phyloP scores from a whole-genome alignment of 805 yeast genomes.

The Kodamaea neixiangensis region DNA sequence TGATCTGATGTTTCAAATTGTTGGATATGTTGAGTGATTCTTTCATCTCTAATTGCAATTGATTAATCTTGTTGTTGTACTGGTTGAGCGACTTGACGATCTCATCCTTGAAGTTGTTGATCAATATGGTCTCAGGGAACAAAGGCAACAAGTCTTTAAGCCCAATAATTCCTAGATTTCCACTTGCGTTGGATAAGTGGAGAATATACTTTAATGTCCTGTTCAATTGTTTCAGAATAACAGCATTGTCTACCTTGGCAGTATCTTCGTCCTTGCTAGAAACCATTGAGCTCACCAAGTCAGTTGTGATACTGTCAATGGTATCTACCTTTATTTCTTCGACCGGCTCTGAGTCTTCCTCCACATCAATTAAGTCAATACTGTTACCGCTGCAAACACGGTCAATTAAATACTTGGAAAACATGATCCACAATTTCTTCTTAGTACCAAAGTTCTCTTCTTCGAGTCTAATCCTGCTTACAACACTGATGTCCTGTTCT shows the following conservation, averaged over 20 bases:
- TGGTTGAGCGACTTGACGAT: slow-evolving; percentile 76
- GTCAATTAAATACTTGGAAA: slow-evolving; percentile 53
- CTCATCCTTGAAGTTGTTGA: slow-evolving; percentile 82
- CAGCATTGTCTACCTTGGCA: slow-evolving; percentile 22
- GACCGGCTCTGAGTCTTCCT: not conserved
- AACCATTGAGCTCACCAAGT: slow-evolving; percentile 11
- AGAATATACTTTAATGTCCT: slow-evolving; percentile 33
- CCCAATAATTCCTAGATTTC: slow-evolving; percentile 42
- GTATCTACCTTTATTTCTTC: slow-evolving; percentile 5
- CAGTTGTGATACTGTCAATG: slow-evolving; percentile 16
- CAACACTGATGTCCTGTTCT: slow-evolving; percentile 40
- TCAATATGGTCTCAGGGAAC: slow-evolving; percentile 79
- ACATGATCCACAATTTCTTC: slow-evolving; percentile 72
- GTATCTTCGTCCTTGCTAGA: slow-evolving; percentile 4
- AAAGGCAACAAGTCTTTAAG: slow-evolving; percentile 83
- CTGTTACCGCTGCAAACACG: slow-evolving; percentile 22
- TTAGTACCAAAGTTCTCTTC: slow-evolving; percentile 45
- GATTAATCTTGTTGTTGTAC: slow-evolving; percentile 65
- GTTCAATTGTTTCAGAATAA: slow-evolving; percentile 21
- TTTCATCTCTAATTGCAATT: slow-evolving; percentile 72
- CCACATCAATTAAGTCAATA: slow-evolving; percentile 8
- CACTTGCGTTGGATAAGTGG: slow-evolving; percentile 27
- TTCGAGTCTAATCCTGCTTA: slow-evolving; percentile 34
- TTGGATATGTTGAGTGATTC: slow-evolving; percentile 63
- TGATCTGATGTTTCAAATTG: slow-evolving; percentile 61